phyloP scores from a whole-genome alignment of 2,329 filamentous ascomycete species.

The Emmonsia crescens region DNA sequence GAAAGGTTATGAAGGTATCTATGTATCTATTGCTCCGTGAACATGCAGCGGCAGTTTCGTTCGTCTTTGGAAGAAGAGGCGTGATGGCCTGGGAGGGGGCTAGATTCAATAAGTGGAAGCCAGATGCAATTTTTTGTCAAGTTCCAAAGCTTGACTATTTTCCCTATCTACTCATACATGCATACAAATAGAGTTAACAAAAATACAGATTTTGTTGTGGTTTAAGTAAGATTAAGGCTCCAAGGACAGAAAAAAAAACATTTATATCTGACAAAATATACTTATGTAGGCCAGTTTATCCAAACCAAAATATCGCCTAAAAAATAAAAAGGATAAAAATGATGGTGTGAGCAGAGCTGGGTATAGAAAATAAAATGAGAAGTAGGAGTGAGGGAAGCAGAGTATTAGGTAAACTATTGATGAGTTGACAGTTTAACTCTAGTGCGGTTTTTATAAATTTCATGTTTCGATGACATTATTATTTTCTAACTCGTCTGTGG shows the following conservation, averaged over 20 bases:
- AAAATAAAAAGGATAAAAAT: background rate
- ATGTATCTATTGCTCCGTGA: background rate
- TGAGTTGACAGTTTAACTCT: background rate
- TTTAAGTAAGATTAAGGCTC: background rate
- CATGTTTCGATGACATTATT: background rate
- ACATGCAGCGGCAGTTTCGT: background rate
- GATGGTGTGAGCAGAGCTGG: background rate
- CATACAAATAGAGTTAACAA: background rate
- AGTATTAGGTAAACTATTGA: background rate
- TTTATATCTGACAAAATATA: background rate
- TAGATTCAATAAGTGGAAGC: background rate
- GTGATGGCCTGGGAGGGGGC: background rate
- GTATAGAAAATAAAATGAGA: background rate
- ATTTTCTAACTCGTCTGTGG: background rate
- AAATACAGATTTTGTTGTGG: background rate
- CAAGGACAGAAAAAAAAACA: background rate
- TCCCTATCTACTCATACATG: constrained; percentile 1
- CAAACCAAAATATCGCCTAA: background rate
- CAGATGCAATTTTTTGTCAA: background rate
- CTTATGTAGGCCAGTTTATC: background rate
- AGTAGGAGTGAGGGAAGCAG: background rate
- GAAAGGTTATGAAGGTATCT: background rate
- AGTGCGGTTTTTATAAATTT: background rate
- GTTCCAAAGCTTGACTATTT: background rate
- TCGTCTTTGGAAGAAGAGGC: background rate